Percentiles rank a stretch among this genome's conserved stretches.
Evolutionary conservation across 257 asterid genomes (phyloP).

Genomic region (Solanum etuberosum): DNA sequence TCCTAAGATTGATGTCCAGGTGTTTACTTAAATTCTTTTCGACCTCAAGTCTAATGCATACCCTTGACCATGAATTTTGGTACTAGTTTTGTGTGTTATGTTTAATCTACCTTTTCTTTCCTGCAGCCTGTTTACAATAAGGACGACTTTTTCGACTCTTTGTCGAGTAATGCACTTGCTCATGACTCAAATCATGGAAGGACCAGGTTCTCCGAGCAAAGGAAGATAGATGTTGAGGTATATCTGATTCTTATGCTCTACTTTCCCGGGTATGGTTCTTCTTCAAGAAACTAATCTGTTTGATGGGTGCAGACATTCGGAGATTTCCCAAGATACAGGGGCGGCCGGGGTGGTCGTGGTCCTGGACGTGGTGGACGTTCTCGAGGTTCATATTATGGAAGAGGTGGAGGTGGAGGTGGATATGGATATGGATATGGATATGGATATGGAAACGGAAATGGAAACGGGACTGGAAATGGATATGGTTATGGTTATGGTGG

Average conservation of each 20-base stretch:
- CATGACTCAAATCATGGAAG: constrained; percentile 52
- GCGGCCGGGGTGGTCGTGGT: constrained; percentile 90
- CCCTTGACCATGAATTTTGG: not conserved
- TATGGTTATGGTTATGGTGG: constrained; percentile 30
- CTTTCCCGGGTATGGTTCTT: not conserved
- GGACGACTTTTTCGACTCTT: constrained; percentile 85
- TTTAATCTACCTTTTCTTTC: not conserved
- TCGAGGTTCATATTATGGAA: constrained; percentile 51
- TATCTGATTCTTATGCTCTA: not conserved
- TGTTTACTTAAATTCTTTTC: constrained; percentile 2
- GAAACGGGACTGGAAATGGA: constrained; percentile 23
- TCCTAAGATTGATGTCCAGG: constrained; percentile 60
- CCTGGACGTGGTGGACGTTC: constrained; percentile 61
- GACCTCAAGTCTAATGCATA: not conserved
- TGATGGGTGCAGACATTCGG: constrained; percentile 70
- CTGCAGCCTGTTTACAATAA: constrained; percentile 73
- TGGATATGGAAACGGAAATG: not conserved
- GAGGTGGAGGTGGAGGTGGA: constrained; percentile 22
- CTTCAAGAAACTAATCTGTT: constrained; percentile 7
- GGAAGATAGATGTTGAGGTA: constrained; percentile 94
- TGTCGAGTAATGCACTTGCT: constrained; percentile 50
- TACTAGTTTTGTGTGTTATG: not conserved
- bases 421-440: constrained; percentile 15
- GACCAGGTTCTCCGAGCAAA: constrained; percentile 83
- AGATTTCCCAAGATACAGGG: constrained; percentile 72